Evolutionary conservation across 202 grass and related monocot genomes (phyloP).

Genomic region (Hordeum pubiflorum): DNA sequence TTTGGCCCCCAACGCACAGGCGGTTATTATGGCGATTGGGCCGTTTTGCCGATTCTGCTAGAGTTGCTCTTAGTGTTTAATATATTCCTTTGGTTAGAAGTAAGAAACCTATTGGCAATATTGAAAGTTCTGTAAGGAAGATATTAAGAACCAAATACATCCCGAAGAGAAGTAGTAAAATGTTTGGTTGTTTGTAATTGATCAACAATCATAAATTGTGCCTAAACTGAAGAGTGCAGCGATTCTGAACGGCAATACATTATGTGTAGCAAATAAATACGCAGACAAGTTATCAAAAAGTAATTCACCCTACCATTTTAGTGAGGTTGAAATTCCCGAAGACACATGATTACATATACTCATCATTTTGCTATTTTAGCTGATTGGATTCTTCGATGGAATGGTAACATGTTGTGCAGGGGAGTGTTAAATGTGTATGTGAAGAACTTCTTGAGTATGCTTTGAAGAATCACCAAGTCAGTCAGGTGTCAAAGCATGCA

Average conservation of each 20-base stretch:
- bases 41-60: too few species aligned
- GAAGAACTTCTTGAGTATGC: constrained; percentile 68
- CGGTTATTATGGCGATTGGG: too few species aligned
- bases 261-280: constrained; percentile 15
- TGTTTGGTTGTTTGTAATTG: constrained; percentile 11
- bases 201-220: neutral
- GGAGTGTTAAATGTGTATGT: constrained; percentile 54
- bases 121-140: neutral
- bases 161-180: neutral
- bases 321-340: neutral
- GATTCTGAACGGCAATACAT: neutral
- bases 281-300: neutral
- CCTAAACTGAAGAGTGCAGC: neutral
- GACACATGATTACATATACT: neutral
- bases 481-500: constrained; percentile 68
- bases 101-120: neutral
- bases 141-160: constrained; percentile 15
- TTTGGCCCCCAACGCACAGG: too few species aligned
- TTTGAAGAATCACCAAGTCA: constrained; percentile 90
- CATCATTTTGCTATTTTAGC: neutral
- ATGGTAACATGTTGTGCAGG: constrained; percentile 48
- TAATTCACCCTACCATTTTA: neutral
- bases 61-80: neutral
- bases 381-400: constrained; percentile 29
- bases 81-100: neutral